Percentiles rank a stretch among this genome's conserved stretches.
Evolutionary conservation across 2,329 filamentous ascomycete species (phyloP).

Genomic region (Aureobasidium zeae): DNA sequence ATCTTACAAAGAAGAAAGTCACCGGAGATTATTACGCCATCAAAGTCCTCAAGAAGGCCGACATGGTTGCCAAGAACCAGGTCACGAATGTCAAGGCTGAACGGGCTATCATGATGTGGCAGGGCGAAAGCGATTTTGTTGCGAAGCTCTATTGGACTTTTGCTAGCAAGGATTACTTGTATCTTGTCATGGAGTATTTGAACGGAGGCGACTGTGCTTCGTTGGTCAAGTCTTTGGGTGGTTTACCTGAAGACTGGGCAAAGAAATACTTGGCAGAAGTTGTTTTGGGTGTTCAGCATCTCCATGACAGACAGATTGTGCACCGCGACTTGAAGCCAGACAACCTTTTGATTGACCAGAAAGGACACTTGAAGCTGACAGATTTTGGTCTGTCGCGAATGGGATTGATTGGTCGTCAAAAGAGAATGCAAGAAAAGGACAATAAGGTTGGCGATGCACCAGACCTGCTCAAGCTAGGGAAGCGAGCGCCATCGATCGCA

Average conservation of each 20-base stretch:
- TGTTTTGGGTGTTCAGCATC: constrained; percentile 89
- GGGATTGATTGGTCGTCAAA: constrained; percentile 93
- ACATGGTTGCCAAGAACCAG: constrained; percentile 99
- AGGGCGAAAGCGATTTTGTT: constrained; percentile 97
- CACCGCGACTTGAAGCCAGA: constrained; percentile 96
- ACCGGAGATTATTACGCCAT: constrained; percentile 98
- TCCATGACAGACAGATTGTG: constrained; percentile 89
- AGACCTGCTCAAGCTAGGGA: constrained; percentile 82
- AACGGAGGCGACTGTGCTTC: constrained; percentile 97
- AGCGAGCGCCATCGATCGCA: constrained; percentile 70
- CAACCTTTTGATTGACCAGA: constrained; percentile 93
- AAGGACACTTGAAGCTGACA: constrained; percentile 90
- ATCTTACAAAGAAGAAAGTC: constrained; percentile 95
- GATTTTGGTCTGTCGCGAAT: constrained; percentile 96
- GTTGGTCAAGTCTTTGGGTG: constrained; percentile 86
- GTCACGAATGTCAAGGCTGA: constrained; percentile 99
- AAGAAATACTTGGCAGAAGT: constrained; percentile 97
- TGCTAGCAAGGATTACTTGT: constrained; percentile 97
- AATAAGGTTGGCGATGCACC: constrained; percentile 72
- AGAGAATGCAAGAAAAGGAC: constrained; percentile 70
- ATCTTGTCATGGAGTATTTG: constrained; percentile 97
- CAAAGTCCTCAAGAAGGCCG: constrained; percentile 97
- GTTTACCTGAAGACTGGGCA: constrained; percentile 91
- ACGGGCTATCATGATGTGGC: constrained; percentile 99
- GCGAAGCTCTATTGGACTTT: constrained; percentile 99